Percentiles rank a stretch among this genome's conserved stretches.
Evolutionary conservation across 2,329 filamentous ascomycete species (phyloP).

Genomic region (Ceratocystis cacaofunesta): DNA sequence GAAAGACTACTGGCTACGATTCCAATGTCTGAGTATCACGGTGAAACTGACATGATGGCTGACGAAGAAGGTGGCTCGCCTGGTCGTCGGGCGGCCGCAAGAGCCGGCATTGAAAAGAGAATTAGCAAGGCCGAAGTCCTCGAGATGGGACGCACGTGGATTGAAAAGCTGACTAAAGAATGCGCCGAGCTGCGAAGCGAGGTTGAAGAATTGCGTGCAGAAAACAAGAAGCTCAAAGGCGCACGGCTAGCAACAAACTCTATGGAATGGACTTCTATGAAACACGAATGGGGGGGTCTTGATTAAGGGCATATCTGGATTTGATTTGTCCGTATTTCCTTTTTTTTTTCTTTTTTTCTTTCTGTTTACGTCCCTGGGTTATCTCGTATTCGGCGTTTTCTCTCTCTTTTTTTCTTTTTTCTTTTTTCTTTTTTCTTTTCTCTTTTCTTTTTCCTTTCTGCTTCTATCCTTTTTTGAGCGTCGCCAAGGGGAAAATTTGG

Average conservation of each 20-base stretch:
- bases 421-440: background rate
- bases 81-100: constrained; percentile 19
- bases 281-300: constrained; percentile 8
- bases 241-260: background rate
- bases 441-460: background rate
- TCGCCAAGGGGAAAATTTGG: background rate
- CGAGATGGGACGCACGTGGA: constrained; percentile 31
- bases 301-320: background rate
- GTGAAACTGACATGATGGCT: constrained; percentile 20
- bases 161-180: constrained; percentile 28
- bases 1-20: constrained; percentile 30
- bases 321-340: background rate
- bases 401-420: background rate
- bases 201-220: constrained; percentile 1
- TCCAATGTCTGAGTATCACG: constrained; percentile 23
- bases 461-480: background rate
- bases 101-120: constrained; percentile 19
- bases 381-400: background rate
- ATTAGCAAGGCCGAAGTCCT: constrained; percentile 33
- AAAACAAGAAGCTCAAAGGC: constrained; percentile 7
- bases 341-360: background rate
- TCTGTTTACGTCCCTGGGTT: background rate
- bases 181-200: constrained; percentile 21
- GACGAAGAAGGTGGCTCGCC: constrained; percentile 22
- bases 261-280: background rate